Evolutionary conservation across 2,329 filamentous ascomycete genomes (phyloP), one percentile per base, ranked within the genome.

Genomic region (Penicillium polonicum): DNA sequence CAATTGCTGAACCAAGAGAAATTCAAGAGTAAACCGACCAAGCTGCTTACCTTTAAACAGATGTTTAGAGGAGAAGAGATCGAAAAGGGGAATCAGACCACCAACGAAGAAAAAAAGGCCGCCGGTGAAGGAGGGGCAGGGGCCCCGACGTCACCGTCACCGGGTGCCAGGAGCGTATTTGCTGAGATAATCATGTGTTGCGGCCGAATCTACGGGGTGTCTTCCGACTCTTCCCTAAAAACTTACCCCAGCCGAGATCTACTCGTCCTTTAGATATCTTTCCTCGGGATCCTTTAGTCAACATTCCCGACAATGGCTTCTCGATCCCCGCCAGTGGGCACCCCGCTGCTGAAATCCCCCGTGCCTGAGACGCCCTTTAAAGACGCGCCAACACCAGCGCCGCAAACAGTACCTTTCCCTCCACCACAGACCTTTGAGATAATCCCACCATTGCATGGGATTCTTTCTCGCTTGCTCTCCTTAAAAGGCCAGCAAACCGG

Each of bases 361-460:
- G 66, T 63, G 43, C 73, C 70, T 48, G 72, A 74, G 51, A 73
- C 73, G 33, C 72, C 73, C 44, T 54, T 59, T n/a, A 70, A 65
- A 61, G 68, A 72, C 43, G 55, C 66, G 49, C 58, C 61, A 57
- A 58, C 69, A 44, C 49, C 49, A 78, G 79, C 61, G 78, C 84
- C 58, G 82, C 88, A 33, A 55, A 61, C 68, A 43, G 66, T 69
- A 27, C 77, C 83, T 3, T 85, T 88, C 55, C 88, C 94, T 61
- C 84, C 90, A 49, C 89, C 92, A 29, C 88, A 92, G 74, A 86
- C 86, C 49, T 91, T 97, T 78, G 92, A 96, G 79, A 85, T 91
- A 65, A 84, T 96, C 53, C 91, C 92, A 27, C 86, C 92, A 69
- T 85, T 97, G 53, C 88, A 91, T 69, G 82, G 86, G 58, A 85